Base-by-base conservation (phyloP, 805 yeast genomes). In the Myxozyma kluyveri region DNA sequence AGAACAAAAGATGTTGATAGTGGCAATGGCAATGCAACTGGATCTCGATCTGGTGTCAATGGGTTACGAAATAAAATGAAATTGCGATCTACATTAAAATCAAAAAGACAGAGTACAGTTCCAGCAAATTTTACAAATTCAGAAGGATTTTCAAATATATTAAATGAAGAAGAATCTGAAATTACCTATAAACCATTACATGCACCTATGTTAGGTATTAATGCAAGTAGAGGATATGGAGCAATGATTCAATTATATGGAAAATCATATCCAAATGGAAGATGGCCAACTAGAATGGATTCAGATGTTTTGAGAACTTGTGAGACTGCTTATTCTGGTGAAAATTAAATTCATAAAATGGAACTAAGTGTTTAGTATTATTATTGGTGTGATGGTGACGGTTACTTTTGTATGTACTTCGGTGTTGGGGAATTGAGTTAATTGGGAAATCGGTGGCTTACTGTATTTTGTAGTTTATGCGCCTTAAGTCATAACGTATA, bases 251-350 rank as follows among this genome's bases (percentile, higher is more conserved):
- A 14, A 14, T 29, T 29, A 29, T 29, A 29, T 14, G 14, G 33
- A 9, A 29, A 9, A 29, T 9, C 9, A 9, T 29, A 32, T 14
- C 45, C 50, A 12, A 24, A 17, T 22, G 57, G 57, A 7, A 19
- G 57, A 29, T 53, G 54, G 57, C 57, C 54, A n/a, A 48, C 51
- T 5, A 48, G 51, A 17, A 38, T 53, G 37, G 57, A 53, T 19
- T 26, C 38, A 1, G 56, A 52, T 32, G 52, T 44, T 5, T 36
- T 52, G 42, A 17, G 12, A 12, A 39, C 43, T 22, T 52, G 52
- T 36, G 26, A 22, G 10, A 39, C 40, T 29, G 33, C 33, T 9
- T 29, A 29, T 29, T n/a, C n/a, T n/a, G n/a, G n/a, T n/a, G n/a
- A n/a, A n/a, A n/a, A n/a, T n/a, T n/a, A n/a, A n/a, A n/a, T n/a